Evolutionary conservation across 805 yeast species (phyloP).

Genomic region (Cyberlindnera maritima): DNA sequence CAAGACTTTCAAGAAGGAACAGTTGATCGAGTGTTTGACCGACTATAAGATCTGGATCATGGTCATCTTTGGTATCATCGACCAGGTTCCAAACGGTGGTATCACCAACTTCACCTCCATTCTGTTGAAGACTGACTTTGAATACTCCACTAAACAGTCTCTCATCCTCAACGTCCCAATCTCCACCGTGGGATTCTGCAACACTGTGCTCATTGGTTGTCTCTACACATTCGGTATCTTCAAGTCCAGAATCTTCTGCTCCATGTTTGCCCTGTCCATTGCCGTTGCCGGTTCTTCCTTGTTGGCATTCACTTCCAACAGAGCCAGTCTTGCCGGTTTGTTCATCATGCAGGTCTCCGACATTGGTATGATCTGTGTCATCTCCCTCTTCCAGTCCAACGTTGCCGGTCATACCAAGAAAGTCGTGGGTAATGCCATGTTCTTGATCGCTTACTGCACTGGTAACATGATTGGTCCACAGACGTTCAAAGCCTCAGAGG

Average conservation of each 20-base stretch:
- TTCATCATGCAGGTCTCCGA: slow-evolving; percentile 29
- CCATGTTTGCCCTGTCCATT: slow-evolving; percentile 1
- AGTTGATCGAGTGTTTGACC: slow-evolving; percentile 23
- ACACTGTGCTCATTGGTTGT: slow-evolving; percentile 7
- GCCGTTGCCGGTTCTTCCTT: slow-evolving; percentile 17
- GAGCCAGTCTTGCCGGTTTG: slow-evolving; percentile 30
- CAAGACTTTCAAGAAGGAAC: slow-evolving; percentile 35
- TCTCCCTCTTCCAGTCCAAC: slow-evolving; percentile 24
- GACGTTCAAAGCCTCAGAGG: slow-evolving; percentile 54
- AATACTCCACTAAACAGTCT: slow-evolving; percentile 34
- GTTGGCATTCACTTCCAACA: slow-evolving; percentile 35
- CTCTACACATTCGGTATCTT: no score
- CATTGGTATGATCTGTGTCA: slow-evolving; percentile 17
- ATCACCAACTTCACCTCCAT: slow-evolving; percentile 42
- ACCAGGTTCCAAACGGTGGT: slow-evolving; percentile 43
- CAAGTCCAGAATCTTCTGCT: slow-evolving; percentile 4
- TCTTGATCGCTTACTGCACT: slow-evolving; percentile 14
- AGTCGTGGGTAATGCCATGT: slow-evolving; percentile 11
- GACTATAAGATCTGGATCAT: slow-evolving; percentile 42
- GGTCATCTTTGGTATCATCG: slow-evolving; percentile 31
- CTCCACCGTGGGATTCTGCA: slow-evolving; percentile 35
- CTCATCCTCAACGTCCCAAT: slow-evolving; percentile 27
- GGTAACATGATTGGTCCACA: slow-evolving; percentile 62
- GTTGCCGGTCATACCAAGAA: slow-evolving; percentile 18
- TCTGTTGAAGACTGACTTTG: slow-evolving; percentile 37